Base-by-base conservation (phyloP, 306 rosid genomes). In the Echinosophora koreensis region DNA sequence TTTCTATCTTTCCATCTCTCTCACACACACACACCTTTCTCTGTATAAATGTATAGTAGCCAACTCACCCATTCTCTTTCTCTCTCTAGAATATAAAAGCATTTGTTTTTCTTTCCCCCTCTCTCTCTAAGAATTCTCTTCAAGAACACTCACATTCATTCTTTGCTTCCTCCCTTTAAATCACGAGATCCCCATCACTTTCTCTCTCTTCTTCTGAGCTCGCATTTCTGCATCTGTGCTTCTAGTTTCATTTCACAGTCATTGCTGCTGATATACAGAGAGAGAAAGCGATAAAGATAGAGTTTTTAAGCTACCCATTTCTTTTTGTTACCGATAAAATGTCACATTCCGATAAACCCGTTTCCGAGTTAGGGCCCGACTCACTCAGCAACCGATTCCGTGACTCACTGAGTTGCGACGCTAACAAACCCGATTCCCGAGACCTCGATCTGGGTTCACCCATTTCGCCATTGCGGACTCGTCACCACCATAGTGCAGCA, bases 381-480 rank as follows among this genome's bases (percentile, higher is more conserved):
- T 30, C 80, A 63, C 88, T 90, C 18, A 78, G 62, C 58, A 85
- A 88, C 39, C 92, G 89, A 6, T 73, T 92, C 77, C 88, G 88
- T 2, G 88, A 85, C 72, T 87, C 96, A 5, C 60, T 90, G 56
- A 90, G 86, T 74, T 88, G 89, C 62, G 87, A 79, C 34, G 84
- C 77, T 5, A 90, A 92, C 89, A 92, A 92, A 71, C 96, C 97
- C 27, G 96, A 92, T 83, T 92, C 87, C 79, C 80, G 93, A 38
- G 96, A 92, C 66, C 89, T 92, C 80, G 92, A 88, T 90, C 91
- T 92, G 82, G 93, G 92, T 65, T 92, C 97, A 1, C 97, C 97
- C 3, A 88, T 90, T 80, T 92, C 97, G 46, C 95, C 97, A n/a
- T 82, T 92, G 58, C 84, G 93, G 34, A 73, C 80, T 2, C 97